Evolutionary conservation across 1,284 basidiomycete species (phyloP), one percentile per base, ranked within the genome.

Genomic region (Sphagnurus paluster): DNA sequence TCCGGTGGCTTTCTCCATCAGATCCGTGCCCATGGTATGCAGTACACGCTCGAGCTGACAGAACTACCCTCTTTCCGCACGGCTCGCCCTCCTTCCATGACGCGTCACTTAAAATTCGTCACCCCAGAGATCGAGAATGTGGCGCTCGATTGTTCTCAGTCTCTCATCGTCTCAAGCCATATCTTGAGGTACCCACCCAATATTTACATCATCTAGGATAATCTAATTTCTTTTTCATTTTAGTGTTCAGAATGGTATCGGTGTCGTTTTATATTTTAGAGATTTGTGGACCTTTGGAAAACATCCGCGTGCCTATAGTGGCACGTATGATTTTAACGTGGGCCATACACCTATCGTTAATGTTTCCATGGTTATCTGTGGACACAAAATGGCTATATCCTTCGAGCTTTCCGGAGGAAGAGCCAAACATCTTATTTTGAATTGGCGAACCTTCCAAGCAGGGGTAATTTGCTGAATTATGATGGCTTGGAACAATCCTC

Each of bases 51-150:
- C 39, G 72, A 77, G 41, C 62, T 82, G 47, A 66, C 71, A 45
- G 76, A 81, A 49, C 66, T 82, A 29, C 80, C 78, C 24, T 79
- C 79, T 35, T 73, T 66, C 56, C 71, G 79, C 43, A 74, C 68
- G 39, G 67, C 66, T 20, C 70, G 65, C 2, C 69, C 69, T 36
- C 70, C 72, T 39, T 60, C 72, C 43, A 66, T 69, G 41, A 71
- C 78, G 41, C 72, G 71, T 36, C 77, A 75, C 55, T 59, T 77
- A 50, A 71, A 70, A 48, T 77, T 74, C 38, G 63, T 57, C 56
- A 74, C 72, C 35, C 66, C 68, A 26, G 69, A 65, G 42, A 68
- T 79, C 46, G 74, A 78, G 53, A 69, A 69, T 52, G 67, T 80
- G 29, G 70, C 69, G 20, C 68, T 80, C 48, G 80, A 82, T 49